A percentile compares a stretch with the other conserved stretches of the same genome.
These are phyloP conservation scores for Ophiostoma perfectum DNA, from an alignment of 2,329 filamentous ascomycete species.

Conservation along the genomic window DNA sequence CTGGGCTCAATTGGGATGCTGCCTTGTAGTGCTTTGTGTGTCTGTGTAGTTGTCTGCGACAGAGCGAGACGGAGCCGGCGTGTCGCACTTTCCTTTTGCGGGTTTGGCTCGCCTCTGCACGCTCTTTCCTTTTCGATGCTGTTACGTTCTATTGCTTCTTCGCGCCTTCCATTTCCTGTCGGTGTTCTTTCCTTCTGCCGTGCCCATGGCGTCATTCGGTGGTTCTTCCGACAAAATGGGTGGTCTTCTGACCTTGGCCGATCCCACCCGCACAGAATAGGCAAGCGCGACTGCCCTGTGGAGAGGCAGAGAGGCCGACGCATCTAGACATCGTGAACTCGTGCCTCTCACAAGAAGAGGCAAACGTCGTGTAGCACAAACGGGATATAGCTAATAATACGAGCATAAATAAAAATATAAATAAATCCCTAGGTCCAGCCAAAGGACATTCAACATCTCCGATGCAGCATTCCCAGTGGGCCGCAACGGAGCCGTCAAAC, in stretches of 20 bases:
- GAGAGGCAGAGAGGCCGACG: background rate
- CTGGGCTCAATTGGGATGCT: background rate
- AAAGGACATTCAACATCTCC: too few species aligned
- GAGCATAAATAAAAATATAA: too few species aligned
- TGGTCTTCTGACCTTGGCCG: background rate
- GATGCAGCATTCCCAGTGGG: too few species aligned
- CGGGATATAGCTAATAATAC: too few species aligned
- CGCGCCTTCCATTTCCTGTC: background rate
- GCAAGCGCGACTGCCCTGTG: background rate
- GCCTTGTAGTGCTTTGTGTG: background rate
- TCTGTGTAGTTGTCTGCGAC: background rate
- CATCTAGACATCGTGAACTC: background rate
- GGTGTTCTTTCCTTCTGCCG: background rate
- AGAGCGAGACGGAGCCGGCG: conserved; percentile 2
- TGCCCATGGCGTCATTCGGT: background rate
- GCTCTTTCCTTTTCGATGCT: background rate
- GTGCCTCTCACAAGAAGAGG: too few species aligned
- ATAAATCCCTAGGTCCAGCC: too few species aligned
- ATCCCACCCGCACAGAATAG: background rate
- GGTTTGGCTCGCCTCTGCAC: background rate
- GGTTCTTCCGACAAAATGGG: background rate
- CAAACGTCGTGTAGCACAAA: too few species aligned
- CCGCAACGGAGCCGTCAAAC: too few species aligned
- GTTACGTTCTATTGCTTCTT: background rate
- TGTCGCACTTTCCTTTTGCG: background rate